These are phyloP conservation scores for Sporothrix schenckii DNA, from an alignment of 2,329 filamentous ascomycete species.

Conservation along the genomic window DNA sequence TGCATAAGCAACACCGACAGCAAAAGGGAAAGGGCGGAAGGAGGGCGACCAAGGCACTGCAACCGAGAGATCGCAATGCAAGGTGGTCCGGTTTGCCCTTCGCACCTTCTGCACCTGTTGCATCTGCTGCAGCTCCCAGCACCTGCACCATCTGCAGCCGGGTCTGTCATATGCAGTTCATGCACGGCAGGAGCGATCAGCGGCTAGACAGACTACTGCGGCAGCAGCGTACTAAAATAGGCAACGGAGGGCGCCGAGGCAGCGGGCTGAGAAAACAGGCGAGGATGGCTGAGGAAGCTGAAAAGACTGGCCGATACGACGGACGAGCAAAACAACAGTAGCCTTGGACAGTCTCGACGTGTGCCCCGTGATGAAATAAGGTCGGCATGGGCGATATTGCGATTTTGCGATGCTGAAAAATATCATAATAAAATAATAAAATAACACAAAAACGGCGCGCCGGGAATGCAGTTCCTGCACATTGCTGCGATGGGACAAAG, in stretches of 20 bases:
- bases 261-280: background rate
- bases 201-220: background rate
- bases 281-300: too few species aligned
- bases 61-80: constrained; percentile 1
- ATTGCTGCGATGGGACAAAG: background rate
- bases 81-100: constrained; percentile 9
- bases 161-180: constrained; percentile 18
- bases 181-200: constrained; percentile 14
- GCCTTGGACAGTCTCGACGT: background rate
- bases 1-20: background rate
- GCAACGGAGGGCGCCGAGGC: constrained; percentile 23
- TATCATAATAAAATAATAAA: background rate
- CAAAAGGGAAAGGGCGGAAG: background rate
- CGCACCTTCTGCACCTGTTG: background rate
- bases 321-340: background rate
- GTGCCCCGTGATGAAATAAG: background rate
- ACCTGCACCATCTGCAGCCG: background rate
- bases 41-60: background rate
- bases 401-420: background rate
- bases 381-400: background rate
- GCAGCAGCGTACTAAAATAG: constrained; percentile 6
- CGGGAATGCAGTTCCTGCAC: constrained; percentile 25
- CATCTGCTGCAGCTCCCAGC: background rate
- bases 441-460: background rate
- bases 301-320: background rate